Conservation (phyloP, 352 stramenopile genomes). For the Globisporangium nunn region DNA sequence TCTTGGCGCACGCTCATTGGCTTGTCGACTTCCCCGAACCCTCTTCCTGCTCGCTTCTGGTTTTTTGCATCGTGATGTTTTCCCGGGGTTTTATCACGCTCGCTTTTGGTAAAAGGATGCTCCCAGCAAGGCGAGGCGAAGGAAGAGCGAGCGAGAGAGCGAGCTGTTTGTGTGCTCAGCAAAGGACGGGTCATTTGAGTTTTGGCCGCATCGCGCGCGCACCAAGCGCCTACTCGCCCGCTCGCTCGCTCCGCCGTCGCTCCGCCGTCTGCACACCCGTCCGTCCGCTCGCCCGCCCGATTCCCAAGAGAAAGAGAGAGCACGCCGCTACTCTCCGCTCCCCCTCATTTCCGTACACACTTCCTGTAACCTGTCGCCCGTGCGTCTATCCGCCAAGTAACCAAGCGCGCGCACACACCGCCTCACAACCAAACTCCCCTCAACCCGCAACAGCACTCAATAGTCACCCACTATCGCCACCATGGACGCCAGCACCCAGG, state of each 20-base stretch:
- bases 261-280: neutral
- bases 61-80: conserved; percentile 1
- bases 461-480: conserved; percentile 4
- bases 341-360: conserved; percentile 5
- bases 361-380: no score
- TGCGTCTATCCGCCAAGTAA: neutral
- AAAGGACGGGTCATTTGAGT: conserved; percentile 53
- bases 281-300: no score
- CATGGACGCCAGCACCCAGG: conserved; percentile 31
- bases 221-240: conserved; percentile 21
- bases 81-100: conserved; percentile 6
- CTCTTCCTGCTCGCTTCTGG: neutral
- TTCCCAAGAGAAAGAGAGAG: neutral
- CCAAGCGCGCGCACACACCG: neutral
- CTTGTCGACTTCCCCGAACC: neutral
- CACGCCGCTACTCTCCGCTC: neutral
- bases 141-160: neutral
- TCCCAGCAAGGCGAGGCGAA: neutral
- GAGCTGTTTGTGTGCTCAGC: conserved; percentile 4
- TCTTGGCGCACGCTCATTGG: neutral
- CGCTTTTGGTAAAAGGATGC: neutral
- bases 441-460: neutral
- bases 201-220: conserved; percentile 45
- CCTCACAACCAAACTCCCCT: neutral
- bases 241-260: neutral